These are phyloP conservation scores for Suillus americanus DNA, from an alignment of 768 basidiomycete species.

Conservation along the genomic window DNA sequence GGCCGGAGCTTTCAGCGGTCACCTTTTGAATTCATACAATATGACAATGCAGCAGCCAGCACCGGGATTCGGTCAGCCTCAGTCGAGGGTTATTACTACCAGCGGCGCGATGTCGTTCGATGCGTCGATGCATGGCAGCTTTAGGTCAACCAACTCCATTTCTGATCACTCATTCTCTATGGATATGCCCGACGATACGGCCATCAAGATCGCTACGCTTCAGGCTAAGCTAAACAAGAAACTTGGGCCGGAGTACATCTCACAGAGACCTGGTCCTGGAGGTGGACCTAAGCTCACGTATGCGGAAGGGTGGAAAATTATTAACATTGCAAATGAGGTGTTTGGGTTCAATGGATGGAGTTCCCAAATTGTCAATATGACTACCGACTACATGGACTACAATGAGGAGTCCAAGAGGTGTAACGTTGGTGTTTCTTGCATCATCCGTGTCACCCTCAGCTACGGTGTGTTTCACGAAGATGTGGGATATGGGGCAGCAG, in stretches of 20 bases:
- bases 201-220: conserved; percentile 64
- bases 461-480: conserved; percentile 94
- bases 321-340: conserved; percentile 96
- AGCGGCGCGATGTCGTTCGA: conserved; percentile 64
- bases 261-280: conserved; percentile 83
- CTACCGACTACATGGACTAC: conserved; percentile 78
- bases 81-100: conserved; percentile 39
- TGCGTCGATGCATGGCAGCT: conserved; percentile 55
- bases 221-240: conserved; percentile 84
- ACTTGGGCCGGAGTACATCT: conserved; percentile 93
- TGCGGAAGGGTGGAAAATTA: conserved; percentile 96
- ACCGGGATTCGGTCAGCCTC: conserved; percentile 11
- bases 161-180: conserved; percentile 14
- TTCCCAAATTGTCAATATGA: conserved; percentile 70
- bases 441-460: conserved; percentile 82
- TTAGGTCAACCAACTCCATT: conserved; percentile 16
- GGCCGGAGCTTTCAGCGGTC: conserved; percentile 61
- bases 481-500: conserved; percentile 84
- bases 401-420: conserved; percentile 65
- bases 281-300: conserved; percentile 89
- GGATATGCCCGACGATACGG: conserved; percentile 60
- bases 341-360: conserved; percentile 99
- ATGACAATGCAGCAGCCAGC: conserved; percentile 10
- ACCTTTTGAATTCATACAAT: conserved; percentile 51
- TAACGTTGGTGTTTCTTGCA: conserved; percentile 77